Evolutionary conservation across 106 monocot genomes (phyloP).

Genomic region (Posidonia australis): DNA sequence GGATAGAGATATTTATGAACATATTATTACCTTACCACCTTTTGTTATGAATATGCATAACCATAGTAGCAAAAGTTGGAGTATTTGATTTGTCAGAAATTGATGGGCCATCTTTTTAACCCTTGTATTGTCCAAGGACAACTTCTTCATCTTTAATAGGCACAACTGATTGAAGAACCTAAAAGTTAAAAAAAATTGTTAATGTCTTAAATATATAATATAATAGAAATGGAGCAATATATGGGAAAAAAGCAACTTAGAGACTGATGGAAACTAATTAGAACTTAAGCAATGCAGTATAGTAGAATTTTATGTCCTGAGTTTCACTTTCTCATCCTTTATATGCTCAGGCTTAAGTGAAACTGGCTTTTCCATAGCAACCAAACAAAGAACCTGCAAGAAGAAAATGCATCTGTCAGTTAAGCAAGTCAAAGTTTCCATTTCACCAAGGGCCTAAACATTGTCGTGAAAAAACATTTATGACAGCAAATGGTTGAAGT

Average conservation of each 20-base stretch:
- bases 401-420: neutral
- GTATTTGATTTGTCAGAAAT: constrained; percentile 81
- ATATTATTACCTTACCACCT: constrained; percentile 81
- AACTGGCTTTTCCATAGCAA: constrained; percentile 98
- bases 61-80: constrained; percentile 87
- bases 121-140: constrained; percentile 93
- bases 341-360: constrained; percentile 95
- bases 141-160: constrained; percentile 78
- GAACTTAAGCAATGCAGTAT: neutral
- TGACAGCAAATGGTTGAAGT: neutral
- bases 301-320: constrained; percentile 2
- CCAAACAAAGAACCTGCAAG: constrained; percentile 86
- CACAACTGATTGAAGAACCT: constrained; percentile 91
- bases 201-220: neutral
- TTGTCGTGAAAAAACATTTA: neutral
- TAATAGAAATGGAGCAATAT: neutral
- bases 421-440: no score
- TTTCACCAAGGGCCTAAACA: no score
- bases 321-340: constrained; percentile 98
- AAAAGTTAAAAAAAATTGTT: neutral
- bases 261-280: neutral
- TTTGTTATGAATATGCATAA: constrained; percentile 83
- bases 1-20: neutral
- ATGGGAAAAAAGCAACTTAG: neutral
- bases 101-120: constrained; percentile 87